phyloP scores from a whole-genome alignment of 139 green algal species.

The Coelastrella sp. region DNA sequence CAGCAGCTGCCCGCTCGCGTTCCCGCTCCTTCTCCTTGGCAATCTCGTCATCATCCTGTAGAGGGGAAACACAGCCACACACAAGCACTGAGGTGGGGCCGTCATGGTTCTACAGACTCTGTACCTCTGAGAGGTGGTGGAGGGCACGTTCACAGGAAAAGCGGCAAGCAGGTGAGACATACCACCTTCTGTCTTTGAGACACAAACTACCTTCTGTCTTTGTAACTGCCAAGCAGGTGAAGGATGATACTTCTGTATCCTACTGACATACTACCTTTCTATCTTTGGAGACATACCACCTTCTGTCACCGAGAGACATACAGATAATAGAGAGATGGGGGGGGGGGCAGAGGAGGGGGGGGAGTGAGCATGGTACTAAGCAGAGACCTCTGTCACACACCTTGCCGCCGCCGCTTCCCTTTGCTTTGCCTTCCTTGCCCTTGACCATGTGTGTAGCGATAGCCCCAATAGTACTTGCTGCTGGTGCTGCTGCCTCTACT shows the following conservation, averaged over 20 bases:
- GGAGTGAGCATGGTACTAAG: background rate
- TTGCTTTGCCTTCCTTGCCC: slow-evolving; percentile 25
- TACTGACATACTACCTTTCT: too few relatives aligned
- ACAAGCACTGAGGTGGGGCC: background rate
- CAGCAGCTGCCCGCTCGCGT: slow-evolving; percentile 77
- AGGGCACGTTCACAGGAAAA: too few relatives aligned
- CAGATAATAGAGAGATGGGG: too few relatives aligned
- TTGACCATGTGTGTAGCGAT: background rate
- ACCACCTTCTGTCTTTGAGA: too few relatives aligned
- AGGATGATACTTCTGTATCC: too few relatives aligned
- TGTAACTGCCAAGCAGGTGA: too few relatives aligned
- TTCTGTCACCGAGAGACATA: too few relatives aligned
- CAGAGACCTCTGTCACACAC: background rate
- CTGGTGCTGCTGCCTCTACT: slow-evolving; percentile 35
- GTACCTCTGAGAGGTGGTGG: too few relatives aligned
- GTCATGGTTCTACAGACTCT: background rate
- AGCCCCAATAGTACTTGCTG: background rate
- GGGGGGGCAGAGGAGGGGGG: too few relatives aligned
- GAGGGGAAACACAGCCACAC: background rate
- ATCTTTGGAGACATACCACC: too few relatives aligned
- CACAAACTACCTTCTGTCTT: too few relatives aligned
- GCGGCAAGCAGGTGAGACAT: too few relatives aligned
- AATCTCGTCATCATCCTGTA: slow-evolving; percentile 56
- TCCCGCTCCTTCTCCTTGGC: slow-evolving; percentile 81
- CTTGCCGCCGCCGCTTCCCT: slow-evolving; percentile 37